A percentile compares a stretch with the other conserved stretches of the same genome.
These are phyloP conservation scores for Erythrobasidium yunnanense DNA, from an alignment of 768 basidiomycete species.

Conservation along the genomic window DNA sequence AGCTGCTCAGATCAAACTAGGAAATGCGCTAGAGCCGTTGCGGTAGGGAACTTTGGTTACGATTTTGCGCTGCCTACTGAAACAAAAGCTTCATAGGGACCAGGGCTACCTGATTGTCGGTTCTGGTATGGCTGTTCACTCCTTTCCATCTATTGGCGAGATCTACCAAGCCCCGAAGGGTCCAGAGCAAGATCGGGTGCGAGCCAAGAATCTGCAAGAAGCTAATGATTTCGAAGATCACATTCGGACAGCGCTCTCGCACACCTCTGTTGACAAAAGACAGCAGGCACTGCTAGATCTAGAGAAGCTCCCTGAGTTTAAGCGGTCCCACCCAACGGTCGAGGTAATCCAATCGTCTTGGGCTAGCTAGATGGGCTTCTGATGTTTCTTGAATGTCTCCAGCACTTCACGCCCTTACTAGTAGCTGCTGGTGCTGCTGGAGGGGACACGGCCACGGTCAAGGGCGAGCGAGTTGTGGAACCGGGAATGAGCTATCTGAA, in stretches of 20 bases:
- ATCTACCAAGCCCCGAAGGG: neutral
- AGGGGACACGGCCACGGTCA: neutral
- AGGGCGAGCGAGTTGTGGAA: neutral
- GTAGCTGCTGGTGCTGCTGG: slow-evolving; percentile 20
- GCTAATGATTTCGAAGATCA: neutral
- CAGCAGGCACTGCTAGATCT: neutral
- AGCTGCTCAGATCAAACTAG: slow-evolving; percentile 4
- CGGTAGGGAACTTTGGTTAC: neutral
- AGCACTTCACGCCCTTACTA: slow-evolving; percentile 20
- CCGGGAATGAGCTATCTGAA: slow-evolving; percentile 11
- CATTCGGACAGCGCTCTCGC: too few species aligned
- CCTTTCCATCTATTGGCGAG: neutral
- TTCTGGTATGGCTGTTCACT: slow-evolving; percentile 19
- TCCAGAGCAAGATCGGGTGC: neutral
- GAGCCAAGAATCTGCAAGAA: neutral
- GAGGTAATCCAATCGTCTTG: neutral
- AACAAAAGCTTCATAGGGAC: neutral
- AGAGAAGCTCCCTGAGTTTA: slow-evolving; percentile 9
- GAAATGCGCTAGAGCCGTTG: neutral
- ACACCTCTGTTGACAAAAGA: too few species aligned
- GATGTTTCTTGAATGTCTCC: neutral
- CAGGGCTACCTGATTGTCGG: slow-evolving; percentile 24
- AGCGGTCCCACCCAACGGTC: slow-evolving; percentile 18
- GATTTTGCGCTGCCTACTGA: neutral
- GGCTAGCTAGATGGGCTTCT: neutral